Conservation (phyloP, 169 alveolate species). For the Plasmodium knowlesi region DNA sequence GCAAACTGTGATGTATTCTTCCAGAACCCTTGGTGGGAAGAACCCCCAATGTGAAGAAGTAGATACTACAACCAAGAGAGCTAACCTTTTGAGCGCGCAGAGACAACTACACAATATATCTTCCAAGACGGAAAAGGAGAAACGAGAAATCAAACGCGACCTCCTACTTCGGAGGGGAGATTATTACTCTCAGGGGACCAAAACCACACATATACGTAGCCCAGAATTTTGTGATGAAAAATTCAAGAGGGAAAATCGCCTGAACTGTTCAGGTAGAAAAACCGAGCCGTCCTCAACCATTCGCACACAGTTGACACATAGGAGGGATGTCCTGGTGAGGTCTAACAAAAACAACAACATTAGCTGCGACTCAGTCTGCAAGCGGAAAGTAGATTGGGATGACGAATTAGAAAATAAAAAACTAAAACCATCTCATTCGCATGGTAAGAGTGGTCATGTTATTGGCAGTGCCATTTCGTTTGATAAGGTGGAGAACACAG, state of each 20-base stretch:
- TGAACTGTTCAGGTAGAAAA: neutral
- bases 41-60: neutral
- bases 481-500: neutral
- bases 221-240: neutral
- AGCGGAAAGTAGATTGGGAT: constrained; percentile 34
- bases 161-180: neutral
- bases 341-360: neutral
- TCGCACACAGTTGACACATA: neutral
- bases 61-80: neutral
- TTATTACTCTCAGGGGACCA: neutral
- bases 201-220: neutral
- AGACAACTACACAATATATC: neutral
- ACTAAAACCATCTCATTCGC: neutral
- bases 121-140: neutral
- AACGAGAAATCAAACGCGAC: neutral
- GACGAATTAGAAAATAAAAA: constrained; percentile 3
- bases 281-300: neutral
- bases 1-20: neutral
- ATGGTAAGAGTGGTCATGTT: neutral
- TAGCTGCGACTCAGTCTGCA: constrained; percentile 20
- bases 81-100: neutral
- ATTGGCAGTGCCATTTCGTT: neutral
- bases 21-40: neutral
- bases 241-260: neutral
- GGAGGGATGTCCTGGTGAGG: constrained; percentile 9